A percentile compares a stretch with the other conserved stretches of the same genome.
Conservation (phyloP, 2,329 filamentous ascomycete genomes). For the Pseudomassariella vexata region DNA sequence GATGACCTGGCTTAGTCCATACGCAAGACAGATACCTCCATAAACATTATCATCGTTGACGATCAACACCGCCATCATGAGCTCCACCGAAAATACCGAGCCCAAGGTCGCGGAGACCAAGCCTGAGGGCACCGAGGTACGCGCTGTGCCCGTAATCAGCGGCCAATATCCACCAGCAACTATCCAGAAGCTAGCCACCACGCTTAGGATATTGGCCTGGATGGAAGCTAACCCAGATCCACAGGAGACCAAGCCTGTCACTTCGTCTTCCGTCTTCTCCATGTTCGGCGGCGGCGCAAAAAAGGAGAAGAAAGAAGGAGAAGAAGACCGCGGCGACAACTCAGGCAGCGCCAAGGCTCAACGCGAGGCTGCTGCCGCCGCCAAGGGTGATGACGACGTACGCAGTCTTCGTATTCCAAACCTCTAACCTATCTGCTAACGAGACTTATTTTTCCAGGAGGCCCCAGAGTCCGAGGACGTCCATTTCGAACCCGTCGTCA, state of each 20-base stretch:
- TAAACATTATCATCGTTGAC: too few relatives aligned
- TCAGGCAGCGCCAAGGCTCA: conserved; percentile 85
- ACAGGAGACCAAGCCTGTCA: conserved; percentile 37
- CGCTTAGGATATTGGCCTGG: too few relatives aligned
- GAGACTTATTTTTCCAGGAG: conserved; percentile 44
- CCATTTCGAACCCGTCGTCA: conserved; percentile 95
- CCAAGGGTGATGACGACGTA: conserved; percentile 50
- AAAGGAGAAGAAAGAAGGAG: conserved; percentile 88
- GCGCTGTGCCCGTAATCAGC: too few relatives aligned
- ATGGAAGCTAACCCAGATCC: conserved; percentile 24
- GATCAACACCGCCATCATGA: conserved; percentile 33
- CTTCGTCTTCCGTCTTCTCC: conserved; percentile 73
- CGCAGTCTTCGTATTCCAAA: conserved; percentile 12
- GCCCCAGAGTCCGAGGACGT: conserved; percentile 85
- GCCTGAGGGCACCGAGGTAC: conserved; percentile 27
- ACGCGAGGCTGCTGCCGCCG: conserved; percentile 55
- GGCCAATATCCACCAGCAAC: too few relatives aligned
- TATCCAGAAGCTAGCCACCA: too few relatives aligned
- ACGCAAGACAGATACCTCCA: too few relatives aligned
- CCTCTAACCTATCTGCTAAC: not conserved
- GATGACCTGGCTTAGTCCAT: too few relatives aligned
- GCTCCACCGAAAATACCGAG: conserved; percentile 43
- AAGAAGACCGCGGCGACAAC: conserved; percentile 77
- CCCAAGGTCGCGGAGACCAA: conserved; percentile 49
- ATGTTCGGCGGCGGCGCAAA: conserved; percentile 98